Base-by-base conservation (phyloP, 495 filamentous ascomycete species). In the Aspergillus ostianus region DNA sequence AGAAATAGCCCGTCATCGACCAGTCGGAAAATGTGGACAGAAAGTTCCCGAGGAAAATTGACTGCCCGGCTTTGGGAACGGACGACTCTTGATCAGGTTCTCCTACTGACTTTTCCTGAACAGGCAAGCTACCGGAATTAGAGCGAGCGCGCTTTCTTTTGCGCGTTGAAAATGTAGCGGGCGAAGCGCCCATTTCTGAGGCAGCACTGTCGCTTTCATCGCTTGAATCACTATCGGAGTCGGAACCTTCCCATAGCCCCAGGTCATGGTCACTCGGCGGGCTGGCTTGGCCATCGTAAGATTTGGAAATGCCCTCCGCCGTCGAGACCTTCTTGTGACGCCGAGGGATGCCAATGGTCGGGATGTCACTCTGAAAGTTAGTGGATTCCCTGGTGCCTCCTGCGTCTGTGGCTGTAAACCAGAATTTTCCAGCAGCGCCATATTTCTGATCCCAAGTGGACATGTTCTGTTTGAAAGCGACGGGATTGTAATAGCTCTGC, bases 401-500 rank as follows among this genome's bases (percentile, higher is more conserved):
- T 12, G 53, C 47, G n/a, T 47, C 58, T 17, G 62, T 56, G 29
- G 60, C 45, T 44, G 68, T 64, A 47, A 84, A 82, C 65, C 72
- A 76, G 61, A 84, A 85, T 21, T 78, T 78, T 20, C 82, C 82
- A 17, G 73, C 64, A 29, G 73, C 60, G 45, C 73, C 73, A 68
- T 85, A 85, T 61, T 84, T 85, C 47, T 78, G 69, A 58, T 82
- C 76, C 64, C 78, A 78, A 36, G 73, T 56, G 51, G 66, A 75
- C 47, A 80, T 63, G 50, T 73, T 79, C 45, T 64, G 69, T 62
- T 76, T 76, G 58, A 84, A 84, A 17, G 68, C 59, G 10, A 84
- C 72, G 2, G 80, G 75, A 44, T 77, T 73, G 65, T 82, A 84
- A 54, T 77, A 67, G 20, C 80, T 82, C 41, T 73, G 72, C 45